A percentile compares a stretch with the other conserved stretches of the same genome.
Evolutionary conservation across 164 flowering plant species (phyloP).

Genomic region (Tinospora cordifolia): DNA sequence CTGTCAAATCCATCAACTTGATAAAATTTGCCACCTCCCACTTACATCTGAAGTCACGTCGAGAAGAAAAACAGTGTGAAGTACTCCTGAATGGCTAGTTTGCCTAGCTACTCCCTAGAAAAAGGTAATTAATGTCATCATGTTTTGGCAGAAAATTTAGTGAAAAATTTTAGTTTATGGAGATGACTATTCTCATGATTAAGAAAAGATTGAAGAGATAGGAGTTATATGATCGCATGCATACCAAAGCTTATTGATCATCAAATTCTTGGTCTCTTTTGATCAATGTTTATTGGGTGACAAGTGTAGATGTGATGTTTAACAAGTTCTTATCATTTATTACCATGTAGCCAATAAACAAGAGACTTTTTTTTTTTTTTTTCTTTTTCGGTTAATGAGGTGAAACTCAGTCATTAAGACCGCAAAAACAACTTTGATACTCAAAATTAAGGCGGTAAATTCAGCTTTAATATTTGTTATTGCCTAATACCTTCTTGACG

Average conservation of each 20-base stretch:
- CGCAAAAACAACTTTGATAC: too few species aligned
- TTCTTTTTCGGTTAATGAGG: too few species aligned
- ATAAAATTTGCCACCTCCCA: conserved; percentile 8
- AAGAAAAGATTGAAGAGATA: conserved; percentile 1
- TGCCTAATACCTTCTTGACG: too few species aligned
- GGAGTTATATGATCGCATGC: conserved; percentile 4
- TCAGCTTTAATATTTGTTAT: too few species aligned
- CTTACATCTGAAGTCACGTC: conserved; percentile 7
- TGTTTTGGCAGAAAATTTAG: neutral
- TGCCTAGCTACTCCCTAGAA: neutral
- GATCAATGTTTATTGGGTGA: conserved; percentile 5
- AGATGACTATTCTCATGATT: conserved; percentile 7
- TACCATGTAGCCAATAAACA: too few species aligned
- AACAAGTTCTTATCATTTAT: neutral
- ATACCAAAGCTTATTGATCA: neutral
- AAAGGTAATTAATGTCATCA: neutral
- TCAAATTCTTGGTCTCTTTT: neutral
- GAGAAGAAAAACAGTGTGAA: neutral
- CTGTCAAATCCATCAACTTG: conserved; percentile 9
- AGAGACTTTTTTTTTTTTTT: too few species aligned
- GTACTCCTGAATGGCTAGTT: neutral
- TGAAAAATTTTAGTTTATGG: conserved; percentile 7
- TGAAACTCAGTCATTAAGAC: too few species aligned
- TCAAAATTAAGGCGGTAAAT: too few species aligned
- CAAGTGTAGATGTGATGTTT: neutral